Percentiles rank a stretch among this genome's conserved stretches.
phyloP scores from a whole-genome alignment of 1,284 basidiomycete genomes.

The Schizophyllum commune region DNA sequence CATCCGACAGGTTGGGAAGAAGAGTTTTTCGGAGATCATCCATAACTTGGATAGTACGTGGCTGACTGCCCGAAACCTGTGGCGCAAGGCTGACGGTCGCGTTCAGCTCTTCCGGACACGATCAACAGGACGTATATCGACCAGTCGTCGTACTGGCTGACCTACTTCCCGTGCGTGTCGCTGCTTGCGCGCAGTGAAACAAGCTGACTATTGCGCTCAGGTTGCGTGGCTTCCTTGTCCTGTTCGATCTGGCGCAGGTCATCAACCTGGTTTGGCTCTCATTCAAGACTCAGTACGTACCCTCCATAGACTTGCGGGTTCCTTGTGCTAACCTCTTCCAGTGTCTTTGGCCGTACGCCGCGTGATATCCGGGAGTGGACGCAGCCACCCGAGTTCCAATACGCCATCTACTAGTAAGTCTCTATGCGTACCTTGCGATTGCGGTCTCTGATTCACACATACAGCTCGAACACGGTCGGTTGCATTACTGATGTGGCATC shows the following conservation, averaged over 20 bases:
- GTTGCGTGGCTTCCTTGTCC: conserved; percentile 85
- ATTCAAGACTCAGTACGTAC: conserved; percentile 59
- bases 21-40: conserved; percentile 63
- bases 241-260: conserved; percentile 96
- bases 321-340: conserved; percentile 19
- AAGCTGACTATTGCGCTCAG: conserved; percentile 25
- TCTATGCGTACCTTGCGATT: neutral
- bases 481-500: conserved; percentile 2
- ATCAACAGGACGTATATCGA: conserved; percentile 80
- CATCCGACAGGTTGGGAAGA: conserved; percentile 59
- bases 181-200: neutral
- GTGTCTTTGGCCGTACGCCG: conserved; percentile 90
- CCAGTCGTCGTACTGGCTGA: conserved; percentile 88
- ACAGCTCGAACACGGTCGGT: conserved; percentile 59
- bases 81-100: conserved; percentile 4
- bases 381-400: conserved; percentile 89
- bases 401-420: conserved; percentile 80
- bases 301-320: neutral
- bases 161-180: conserved; percentile 78
- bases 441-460: conserved; percentile 1
- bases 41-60: conserved; percentile 55
- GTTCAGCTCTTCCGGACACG: conserved; percentile 53
- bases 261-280: conserved; percentile 85
- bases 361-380: conserved; percentile 96
- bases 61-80: neutral